Evolutionary conservation across 345 rosid species (phyloP), one percentile per base, ranked within the genome.

Genomic region (Linum lewisii): DNA sequence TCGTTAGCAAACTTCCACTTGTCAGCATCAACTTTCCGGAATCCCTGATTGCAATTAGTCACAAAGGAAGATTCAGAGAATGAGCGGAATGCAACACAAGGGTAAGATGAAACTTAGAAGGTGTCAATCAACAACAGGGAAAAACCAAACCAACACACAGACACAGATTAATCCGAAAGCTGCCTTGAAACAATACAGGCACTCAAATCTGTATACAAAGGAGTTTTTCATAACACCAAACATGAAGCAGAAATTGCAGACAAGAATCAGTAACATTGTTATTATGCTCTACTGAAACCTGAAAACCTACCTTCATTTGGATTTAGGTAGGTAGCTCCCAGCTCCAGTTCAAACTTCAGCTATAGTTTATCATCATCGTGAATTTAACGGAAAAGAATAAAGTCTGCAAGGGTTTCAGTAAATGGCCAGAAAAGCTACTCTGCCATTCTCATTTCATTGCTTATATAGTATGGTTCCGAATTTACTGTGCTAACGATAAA

Each of bases 251-350:
- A n/a, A 22, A 49, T 7, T 7, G 59, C 42, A 55, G 59, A 56
- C 47, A 24, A 56, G 63, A 50, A 60, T 26, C 26, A 21, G 45
- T 6, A 38, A 45, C 26, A 16, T 58, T 66, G 64, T 60, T 29
- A 51, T 29, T 8, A 51, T 22, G 54, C 5, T 51, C 60, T 53
- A n/a, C n/a, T n/a, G n/a, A n/a, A n/a, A n/a, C n/a, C 73, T 67
- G 53, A 74, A 62, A 71, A 57, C 64, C 83, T 71, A 79, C 83
- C 86, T 76, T 83, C 32, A 21, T 52, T 51, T 3, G 24, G 25
- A 24, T 21, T 29, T 52, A 52, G 55, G 56, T 52, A n/a, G 56
- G 24, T 52, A 51, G 55, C 23, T 51, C 22, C 55, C 55, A 11
- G 47, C 47, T 42, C 47, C 47, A 42, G 16, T 42, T 7, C 47